A percentile compares a stretch with the other conserved stretches of the same genome.
Evolutionary conservation across 2,329 filamentous ascomycete species (phyloP).

Genomic region (Cadophora sp.): DNA sequence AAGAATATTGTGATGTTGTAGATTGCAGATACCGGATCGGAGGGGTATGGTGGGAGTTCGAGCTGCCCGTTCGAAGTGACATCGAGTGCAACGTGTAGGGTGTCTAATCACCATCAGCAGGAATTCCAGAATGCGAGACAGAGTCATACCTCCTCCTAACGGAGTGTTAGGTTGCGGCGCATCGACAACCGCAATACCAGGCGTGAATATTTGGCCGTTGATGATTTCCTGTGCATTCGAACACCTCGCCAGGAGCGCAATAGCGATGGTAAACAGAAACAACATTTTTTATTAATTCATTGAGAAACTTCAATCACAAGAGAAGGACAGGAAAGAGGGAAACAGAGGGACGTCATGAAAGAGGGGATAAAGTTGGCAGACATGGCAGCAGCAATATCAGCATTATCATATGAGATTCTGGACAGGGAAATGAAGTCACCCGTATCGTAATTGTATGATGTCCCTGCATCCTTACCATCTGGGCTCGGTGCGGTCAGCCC

Average conservation of each 20-base stretch:
- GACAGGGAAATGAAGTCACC: conserved; percentile 25
- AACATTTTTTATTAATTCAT: conserved; percentile 27
- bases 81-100: conserved; percentile 70
- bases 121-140: background rate
- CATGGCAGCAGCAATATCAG: conserved; percentile 24
- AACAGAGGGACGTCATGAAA: conserved; percentile 27
- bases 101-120: conserved; percentile 43
- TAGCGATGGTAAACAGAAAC: conserved; percentile 28
- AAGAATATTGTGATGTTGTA: conserved; percentile 72
- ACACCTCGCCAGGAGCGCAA: conserved; percentile 30
- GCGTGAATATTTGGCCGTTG: conserved; percentile 73
- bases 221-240: conserved; percentile 58
- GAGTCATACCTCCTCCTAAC: conserved; percentile 63
- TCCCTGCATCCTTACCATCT: conserved; percentile 16
- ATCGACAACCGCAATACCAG: conserved; percentile 70
- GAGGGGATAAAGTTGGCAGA: conserved; percentile 26
- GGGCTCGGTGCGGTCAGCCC: conserved; percentile 1
- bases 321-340: conserved; percentile 24
- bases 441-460: conserved; percentile 29
- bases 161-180: conserved; percentile 70
- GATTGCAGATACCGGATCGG: conserved; percentile 62
- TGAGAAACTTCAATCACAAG: conserved; percentile 17
- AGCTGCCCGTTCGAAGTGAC: conserved; percentile 70
- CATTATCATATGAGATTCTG: conserved; percentile 30
- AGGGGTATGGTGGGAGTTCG: conserved; percentile 60